phyloP scores from a whole-genome alignment of 352 stramenopile genomes.

The Globisporangium acanthophoron region DNA sequence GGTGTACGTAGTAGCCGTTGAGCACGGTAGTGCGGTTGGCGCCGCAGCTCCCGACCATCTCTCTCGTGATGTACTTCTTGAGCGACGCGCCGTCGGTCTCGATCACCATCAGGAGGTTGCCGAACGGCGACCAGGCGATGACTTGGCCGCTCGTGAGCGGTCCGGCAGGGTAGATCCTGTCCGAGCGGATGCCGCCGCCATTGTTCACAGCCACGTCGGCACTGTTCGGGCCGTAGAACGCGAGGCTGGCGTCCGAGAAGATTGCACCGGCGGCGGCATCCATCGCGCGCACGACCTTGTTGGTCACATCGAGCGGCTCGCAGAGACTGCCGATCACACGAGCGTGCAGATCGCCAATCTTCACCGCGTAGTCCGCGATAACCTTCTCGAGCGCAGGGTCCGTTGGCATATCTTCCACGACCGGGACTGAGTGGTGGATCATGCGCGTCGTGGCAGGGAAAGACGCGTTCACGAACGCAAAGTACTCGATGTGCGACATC shows the following conservation, averaged over 20 bases:
- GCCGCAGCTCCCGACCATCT: slow-evolving; percentile 27
- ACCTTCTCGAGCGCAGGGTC: slow-evolving; percentile 41
- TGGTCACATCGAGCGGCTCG: slow-evolving; percentile 42
- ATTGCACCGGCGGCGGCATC: background rate
- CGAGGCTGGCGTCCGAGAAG: slow-evolving; percentile 14
- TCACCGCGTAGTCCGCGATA: slow-evolving; percentile 36
- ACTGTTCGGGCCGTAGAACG: slow-evolving; percentile 9
- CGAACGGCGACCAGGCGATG: slow-evolving; percentile 22
- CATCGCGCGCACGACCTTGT: slow-evolving; percentile 35
- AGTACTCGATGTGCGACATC: slow-evolving; percentile 58
- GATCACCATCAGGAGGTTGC: slow-evolving; percentile 14
- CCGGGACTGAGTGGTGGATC: slow-evolving; percentile 43
- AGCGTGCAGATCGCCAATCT: slow-evolving; percentile 39
- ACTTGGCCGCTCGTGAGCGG: slow-evolving; percentile 14
- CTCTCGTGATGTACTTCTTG: slow-evolving; percentile 33
- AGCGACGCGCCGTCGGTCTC: slow-evolving; percentile 29
- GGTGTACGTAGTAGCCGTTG: slow-evolving; percentile 36
- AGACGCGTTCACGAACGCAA: slow-evolving; percentile 17
- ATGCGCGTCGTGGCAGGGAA: slow-evolving; percentile 27
- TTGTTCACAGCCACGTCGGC: slow-evolving; percentile 17
- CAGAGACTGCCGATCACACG: slow-evolving; percentile 49
- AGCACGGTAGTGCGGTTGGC: slow-evolving; percentile 9
- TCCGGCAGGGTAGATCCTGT: slow-evolving; percentile 14
- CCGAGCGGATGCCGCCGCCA: slow-evolving; percentile 18
- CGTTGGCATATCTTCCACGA: slow-evolving; percentile 48